Conservation (phyloP, 1,284 basidiomycete species). For the Sanghuangporus weigelae region DNA sequence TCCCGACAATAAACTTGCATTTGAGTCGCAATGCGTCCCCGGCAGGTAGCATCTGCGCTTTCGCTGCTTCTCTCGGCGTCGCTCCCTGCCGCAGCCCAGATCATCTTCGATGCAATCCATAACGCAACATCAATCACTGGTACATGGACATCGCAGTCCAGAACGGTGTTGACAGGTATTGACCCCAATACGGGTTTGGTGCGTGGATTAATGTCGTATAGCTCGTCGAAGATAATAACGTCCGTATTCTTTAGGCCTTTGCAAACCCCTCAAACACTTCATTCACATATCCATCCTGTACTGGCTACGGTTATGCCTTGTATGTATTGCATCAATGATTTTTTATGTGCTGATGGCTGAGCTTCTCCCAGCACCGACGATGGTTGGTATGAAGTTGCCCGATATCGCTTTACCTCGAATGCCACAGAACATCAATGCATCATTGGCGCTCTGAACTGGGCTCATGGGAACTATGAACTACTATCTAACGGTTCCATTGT, state of each 20-base stretch:
- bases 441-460: conserved; percentile 79
- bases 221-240: conserved; percentile 1
- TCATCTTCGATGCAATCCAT: conserved; percentile 33
- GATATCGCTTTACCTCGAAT: conserved; percentile 83
- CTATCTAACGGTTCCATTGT: conserved; percentile 73
- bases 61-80: conserved; percentile 28
- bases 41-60: conserved; percentile 28
- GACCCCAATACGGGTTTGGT: conserved; percentile 44
- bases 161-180: conserved; percentile 73
- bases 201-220: background rate
- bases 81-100: conserved; percentile 34
- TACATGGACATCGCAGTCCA: conserved; percentile 81
- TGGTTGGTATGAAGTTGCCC: conserved; percentile 81
- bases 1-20: background rate
- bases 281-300: conserved; percentile 77
- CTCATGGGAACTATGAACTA: conserved; percentile 73
- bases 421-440: conserved; percentile 77
- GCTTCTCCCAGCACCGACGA: conserved; percentile 37
- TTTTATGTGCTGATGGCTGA: conserved; percentile 5
- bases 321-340: conserved; percentile 36
- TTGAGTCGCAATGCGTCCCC: background rate
- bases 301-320: conserved; percentile 88
- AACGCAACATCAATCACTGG: conserved; percentile 69
- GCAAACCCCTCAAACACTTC: conserved; percentile 75
- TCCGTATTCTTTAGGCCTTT: conserved; percentile 52